Percentiles rank a stretch among this genome's conserved stretches.
Conservation (phyloP, 257 asterid species). For the Eucommia ulmoides region DNA sequence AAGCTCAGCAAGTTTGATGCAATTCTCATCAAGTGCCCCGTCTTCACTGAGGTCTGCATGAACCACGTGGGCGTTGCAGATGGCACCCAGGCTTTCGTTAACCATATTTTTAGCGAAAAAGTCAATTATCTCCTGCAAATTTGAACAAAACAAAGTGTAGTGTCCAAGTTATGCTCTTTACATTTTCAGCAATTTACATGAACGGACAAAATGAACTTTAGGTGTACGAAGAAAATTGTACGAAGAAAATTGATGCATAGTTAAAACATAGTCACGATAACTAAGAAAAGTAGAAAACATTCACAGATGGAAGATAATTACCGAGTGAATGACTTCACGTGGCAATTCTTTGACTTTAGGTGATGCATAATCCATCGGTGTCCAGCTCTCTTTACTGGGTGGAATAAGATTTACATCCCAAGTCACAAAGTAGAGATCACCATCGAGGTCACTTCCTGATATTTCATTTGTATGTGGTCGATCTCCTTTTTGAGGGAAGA, state of each 20-base stretch:
- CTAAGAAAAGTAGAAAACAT: no score
- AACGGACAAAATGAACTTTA: no score
- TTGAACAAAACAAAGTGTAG: no score
- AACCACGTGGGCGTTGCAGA: conserved; percentile 96
- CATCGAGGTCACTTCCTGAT: conserved; percentile 94
- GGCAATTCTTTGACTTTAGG: conserved; percentile 30
- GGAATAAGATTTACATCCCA: conserved; percentile 91
- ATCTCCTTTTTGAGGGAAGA: conserved; percentile 86
- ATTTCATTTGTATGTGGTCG: conserved; percentile 92
- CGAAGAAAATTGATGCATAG: no score
- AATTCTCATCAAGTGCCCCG: conserved; percentile 87
- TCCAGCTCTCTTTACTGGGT: conserved; percentile 71
- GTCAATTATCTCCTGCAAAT: conserved; percentile 57
- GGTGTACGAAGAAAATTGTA: no score
- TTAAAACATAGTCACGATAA: no score
- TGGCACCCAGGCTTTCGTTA: conserved; percentile 70
- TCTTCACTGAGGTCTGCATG: conserved; percentile 68
- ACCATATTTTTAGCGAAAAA: conserved; percentile 76
- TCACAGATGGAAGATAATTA: conserved; percentile 19
- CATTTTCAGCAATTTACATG: no score
- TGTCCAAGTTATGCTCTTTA: no score
- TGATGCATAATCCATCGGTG: conserved; percentile 72
- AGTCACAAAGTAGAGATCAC: conserved; percentile 86
- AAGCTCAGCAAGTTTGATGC: conserved; percentile 76
- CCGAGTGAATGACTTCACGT: conserved; percentile 42